These are phyloP conservation scores for Jatropha multifida DNA, from an alignment of 441 rosid species.

Conservation along the genomic window DNA sequence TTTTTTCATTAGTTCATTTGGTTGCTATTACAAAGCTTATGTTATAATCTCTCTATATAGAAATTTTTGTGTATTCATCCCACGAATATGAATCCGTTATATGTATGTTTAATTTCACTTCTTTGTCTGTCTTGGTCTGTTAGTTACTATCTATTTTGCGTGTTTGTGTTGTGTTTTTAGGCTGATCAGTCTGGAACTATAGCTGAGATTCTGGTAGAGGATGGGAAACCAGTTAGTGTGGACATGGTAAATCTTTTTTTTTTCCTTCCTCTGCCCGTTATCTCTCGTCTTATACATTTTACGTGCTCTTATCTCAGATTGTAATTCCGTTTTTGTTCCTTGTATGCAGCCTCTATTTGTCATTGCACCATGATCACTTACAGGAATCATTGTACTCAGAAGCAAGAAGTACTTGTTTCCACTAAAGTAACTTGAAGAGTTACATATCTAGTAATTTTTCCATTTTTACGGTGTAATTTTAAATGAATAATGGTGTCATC, in stretches of 20 bases:
- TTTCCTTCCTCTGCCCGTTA: not conserved
- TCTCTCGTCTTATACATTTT: not conserved
- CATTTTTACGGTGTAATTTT: constrained; percentile 16
- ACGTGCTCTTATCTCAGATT: not conserved
- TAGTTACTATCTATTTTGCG: not conserved
- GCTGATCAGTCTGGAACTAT: constrained; percentile 95
- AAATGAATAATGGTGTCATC: constrained; percentile 19
- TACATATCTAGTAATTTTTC: not conserved
- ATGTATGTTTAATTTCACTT: not conserved
- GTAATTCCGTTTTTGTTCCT: constrained; percentile 10
- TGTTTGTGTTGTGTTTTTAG: constrained; percentile 35
- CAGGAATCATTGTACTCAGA: constrained; percentile 1
- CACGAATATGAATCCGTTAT: not conserved
- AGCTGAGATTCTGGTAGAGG: constrained; percentile 64
- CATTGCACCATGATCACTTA: constrained; percentile 54
- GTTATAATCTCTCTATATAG: not conserved
- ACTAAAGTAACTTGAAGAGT: not conserved
- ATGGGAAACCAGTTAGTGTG: constrained; percentile 85
- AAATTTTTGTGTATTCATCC: not conserved
- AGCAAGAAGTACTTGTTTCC: not conserved
- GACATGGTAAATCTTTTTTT: constrained; percentile 53
- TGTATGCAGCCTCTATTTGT: constrained; percentile 73
- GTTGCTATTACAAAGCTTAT: not conserved
- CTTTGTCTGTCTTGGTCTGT: not conserved
- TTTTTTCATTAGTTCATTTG: constrained; percentile 8